Conservation (phyloP, 2,329 filamentous ascomycete species). For the Hortaea werneckii region DNA sequence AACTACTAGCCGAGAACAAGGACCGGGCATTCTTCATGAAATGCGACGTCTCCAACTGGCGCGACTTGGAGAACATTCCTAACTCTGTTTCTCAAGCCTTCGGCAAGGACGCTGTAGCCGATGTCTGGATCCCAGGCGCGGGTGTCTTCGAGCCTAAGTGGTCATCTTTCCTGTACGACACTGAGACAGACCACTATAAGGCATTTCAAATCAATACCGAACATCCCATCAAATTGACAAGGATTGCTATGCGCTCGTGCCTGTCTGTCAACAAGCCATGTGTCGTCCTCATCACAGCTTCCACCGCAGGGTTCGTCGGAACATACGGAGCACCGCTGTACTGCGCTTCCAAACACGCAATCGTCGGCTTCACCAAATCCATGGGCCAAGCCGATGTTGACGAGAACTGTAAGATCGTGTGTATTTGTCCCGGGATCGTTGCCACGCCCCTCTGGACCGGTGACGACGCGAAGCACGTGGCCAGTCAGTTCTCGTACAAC, state of each 20-base stretch:
- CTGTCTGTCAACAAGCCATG: slow-evolving; percentile 26
- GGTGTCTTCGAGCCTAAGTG: slow-evolving; percentile 31
- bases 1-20: slow-evolving; percentile 13
- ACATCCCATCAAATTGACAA: slow-evolving; percentile 31
- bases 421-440: slow-evolving; percentile 24
- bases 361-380: slow-evolving; percentile 30
- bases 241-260: slow-evolving; percentile 27
- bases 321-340: slow-evolving; percentile 26
- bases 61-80: slow-evolving; percentile 21
- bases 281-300: slow-evolving; percentile 26
- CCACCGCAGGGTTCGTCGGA: slow-evolving; percentile 24
- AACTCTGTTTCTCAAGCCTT: slow-evolving; percentile 9
- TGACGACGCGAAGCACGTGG: slow-evolving; percentile 7
- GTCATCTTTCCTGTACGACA: slow-evolving; percentile 29
- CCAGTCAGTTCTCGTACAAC: slow-evolving; percentile 10
- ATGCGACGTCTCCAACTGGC: slow-evolving; percentile 27
- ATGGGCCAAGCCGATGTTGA: slow-evolving; percentile 24
- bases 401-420: slow-evolving; percentile 27
- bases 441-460: slow-evolving; percentile 21
- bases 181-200: slow-evolving; percentile 25
- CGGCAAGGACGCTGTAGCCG: slow-evolving; percentile 24
- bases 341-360: slow-evolving; percentile 28
- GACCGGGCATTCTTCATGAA: slow-evolving; percentile 16
- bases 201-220: slow-evolving; percentile 27
- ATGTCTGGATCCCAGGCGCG: slow-evolving; percentile 22